Base-by-base conservation (phyloP, 1,139 yeast species). In the Protomyces macrosporus region DNA sequence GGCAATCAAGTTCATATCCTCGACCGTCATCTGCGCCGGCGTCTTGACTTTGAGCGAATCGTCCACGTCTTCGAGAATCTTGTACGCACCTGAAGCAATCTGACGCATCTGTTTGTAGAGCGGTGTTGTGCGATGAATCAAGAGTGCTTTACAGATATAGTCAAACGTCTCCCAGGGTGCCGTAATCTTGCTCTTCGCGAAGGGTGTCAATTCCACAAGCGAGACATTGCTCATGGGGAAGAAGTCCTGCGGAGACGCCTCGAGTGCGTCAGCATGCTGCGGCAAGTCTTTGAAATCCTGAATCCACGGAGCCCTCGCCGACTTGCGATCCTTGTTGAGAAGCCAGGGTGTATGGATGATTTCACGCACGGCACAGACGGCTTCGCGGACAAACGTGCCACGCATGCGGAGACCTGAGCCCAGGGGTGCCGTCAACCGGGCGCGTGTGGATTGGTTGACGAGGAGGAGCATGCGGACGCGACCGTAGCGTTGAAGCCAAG, bases 81-180 rank as follows among this genome's bases (percentile, higher is more conserved):
- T 55, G 36, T 58, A 58, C 9, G 62, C 62, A 5, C 62, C 62
- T 12, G 56, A 32, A n/a, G 62, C 62, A 9, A 58, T 42, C 12
- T 45, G 45, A 6, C 62, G 45, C 34, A 58, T 58, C 32, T 58
- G 62, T 32, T 51, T 51, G 14, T 58, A 58, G 12, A 58, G 37
- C 40, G 62, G 62, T 1, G 56, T 58, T n/a, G 62, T 39, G 34
- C 36, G 33, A 36, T 51, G 53, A 48, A 52, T 52, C 42, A 58
- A 16, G 9, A 58, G 45, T 10, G 56, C 32, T 23, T 35, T 51
- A 14, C 42, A 48, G 35, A 58, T 45, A 23, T 51, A 58, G 23
- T 58, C 62, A 23, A 58, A 58, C 9, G 62, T 52, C 36, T 58
- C 62, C 62, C 62, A 58, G 4, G 62, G 55, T 6, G 62, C 62